Conservation (phyloP, 169 alveolate genomes). For the Plasmodium fragile region DNA sequence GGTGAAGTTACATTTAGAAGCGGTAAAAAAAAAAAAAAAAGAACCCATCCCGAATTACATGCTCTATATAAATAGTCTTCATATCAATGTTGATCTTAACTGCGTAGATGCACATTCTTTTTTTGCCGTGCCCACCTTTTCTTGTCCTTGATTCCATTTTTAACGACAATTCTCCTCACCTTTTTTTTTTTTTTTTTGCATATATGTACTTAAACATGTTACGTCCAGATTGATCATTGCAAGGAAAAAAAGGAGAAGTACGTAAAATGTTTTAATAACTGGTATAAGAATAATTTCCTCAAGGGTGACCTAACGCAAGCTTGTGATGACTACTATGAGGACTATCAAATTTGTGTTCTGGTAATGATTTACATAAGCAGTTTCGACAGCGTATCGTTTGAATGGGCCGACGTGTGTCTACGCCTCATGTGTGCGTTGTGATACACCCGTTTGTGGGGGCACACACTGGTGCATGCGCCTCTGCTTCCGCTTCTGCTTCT, state of each 20-base stretch:
- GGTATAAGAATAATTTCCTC: slow-evolving; percentile 84
- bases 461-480: background rate
- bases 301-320: slow-evolving; percentile 84
- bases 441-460: background rate
- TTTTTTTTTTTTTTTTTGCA: background rate
- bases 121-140: background rate
- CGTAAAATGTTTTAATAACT: slow-evolving; percentile 80
- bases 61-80: background rate
- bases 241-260: slow-evolving; percentile 79
- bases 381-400: background rate
- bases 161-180: background rate
- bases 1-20: slow-evolving; percentile 66
- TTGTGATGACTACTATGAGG: slow-evolving; percentile 78
- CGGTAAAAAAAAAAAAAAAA: slow-evolving; percentile 22
- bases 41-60: background rate
- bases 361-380: slow-evolving; percentile 41
- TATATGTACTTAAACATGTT: background rate
- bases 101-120: background rate
- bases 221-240: slow-evolving; percentile 76
- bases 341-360: slow-evolving; percentile 82
- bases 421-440: background rate
- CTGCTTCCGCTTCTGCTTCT: background rate
- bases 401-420: background rate
- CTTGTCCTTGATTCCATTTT: slow-evolving; percentile 7
- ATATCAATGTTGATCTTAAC: background rate